Evolutionary conservation across 1,284 basidiomycete species (phyloP).

Genomic region (Boletus austroedulis): DNA sequence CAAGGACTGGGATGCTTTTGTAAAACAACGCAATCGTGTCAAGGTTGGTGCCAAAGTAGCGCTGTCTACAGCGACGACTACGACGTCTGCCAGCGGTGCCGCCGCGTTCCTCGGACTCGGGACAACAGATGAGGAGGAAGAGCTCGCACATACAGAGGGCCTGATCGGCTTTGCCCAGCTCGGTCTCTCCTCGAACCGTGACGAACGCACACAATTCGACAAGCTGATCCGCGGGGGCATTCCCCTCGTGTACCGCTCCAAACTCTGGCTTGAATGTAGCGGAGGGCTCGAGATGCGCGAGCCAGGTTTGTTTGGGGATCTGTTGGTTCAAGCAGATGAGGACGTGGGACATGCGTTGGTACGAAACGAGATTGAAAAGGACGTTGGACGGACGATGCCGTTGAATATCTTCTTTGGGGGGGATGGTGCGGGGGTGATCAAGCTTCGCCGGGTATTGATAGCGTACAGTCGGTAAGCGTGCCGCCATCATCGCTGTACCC

Average conservation of each 20-base stretch:
- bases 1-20: slow-evolving; percentile 87
- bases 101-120: slow-evolving; percentile 64
- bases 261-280: slow-evolving; percentile 90
- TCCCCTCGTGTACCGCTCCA: slow-evolving; percentile 83
- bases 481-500: neutral
- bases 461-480: slow-evolving; percentile 85
- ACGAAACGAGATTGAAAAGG: slow-evolving; percentile 86
- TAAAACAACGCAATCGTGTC: slow-evolving; percentile 61
- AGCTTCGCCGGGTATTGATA: slow-evolving; percentile 83
- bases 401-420: slow-evolving; percentile 96
- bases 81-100: slow-evolving; percentile 25
- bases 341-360: slow-evolving; percentile 51
- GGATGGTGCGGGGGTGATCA: slow-evolving; percentile 90
- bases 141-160: slow-evolving; percentile 69
- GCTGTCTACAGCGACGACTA: slow-evolving; percentile 4
- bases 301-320: slow-evolving; percentile 87
- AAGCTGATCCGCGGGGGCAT: slow-evolving; percentile 81
- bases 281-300: slow-evolving; percentile 89
- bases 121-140: slow-evolving; percentile 62
- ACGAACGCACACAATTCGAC: slow-evolving; percentile 80
- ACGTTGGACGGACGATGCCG: slow-evolving; percentile 92
- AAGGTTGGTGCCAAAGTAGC: slow-evolving; percentile 32
- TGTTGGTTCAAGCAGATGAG: slow-evolving; percentile 60
- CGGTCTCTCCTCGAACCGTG: slow-evolving; percentile 67
- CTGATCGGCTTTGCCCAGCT: slow-evolving; percentile 89